Evolutionary conservation across 192 early-diverging fungal genomes (phyloP), one percentile per base, ranked within the genome.

Genomic region (Thamnidium elegans): DNA sequence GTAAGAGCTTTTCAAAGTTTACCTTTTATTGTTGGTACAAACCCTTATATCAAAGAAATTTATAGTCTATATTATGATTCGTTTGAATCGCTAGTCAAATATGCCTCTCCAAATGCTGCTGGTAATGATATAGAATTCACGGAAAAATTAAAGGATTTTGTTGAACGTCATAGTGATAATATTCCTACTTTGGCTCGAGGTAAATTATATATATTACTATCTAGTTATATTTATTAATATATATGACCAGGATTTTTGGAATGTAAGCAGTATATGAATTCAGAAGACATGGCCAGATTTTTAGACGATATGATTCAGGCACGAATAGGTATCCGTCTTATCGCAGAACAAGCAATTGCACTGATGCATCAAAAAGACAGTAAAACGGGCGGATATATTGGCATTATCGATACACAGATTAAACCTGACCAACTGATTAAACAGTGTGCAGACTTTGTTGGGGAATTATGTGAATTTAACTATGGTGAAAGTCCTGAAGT

Each of bases 11-110:
- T 97, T 53, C 92, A 97, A 74, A 89, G 84, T 50, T 79, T 96
- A 36, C 95, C 94, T 0, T 97, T 94, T 70, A 99, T 99, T 53
- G 94, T 99, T 36, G 96, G 93, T 59, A 92, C 92, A 50, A 99
- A 99, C 73, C 96, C 96, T 2, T 84, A 93, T 67, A 94, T 99
- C 56, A 80, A 87, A 44, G 77, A 79, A 43, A 86, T 96, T 13
- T 95, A 95, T 72, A 75, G 84, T 53, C 86, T 93, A 14, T 93
- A 92, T 65, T 86, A 83, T 60, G 84, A 89, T 55, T 89, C 92
- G 13, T 89, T 93, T 63, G 88, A 89, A 55, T 79, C 65, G 7
- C 74, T 97, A 3, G 79, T 81, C 13, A 70, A 78, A 1, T 87
- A 90, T 50, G 87, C 93, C 2, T 78, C 81, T 42, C 83, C 90